phyloP scores from a whole-genome alignment of 306 rosid species.

The Notholithocarpus densiflorus region DNA sequence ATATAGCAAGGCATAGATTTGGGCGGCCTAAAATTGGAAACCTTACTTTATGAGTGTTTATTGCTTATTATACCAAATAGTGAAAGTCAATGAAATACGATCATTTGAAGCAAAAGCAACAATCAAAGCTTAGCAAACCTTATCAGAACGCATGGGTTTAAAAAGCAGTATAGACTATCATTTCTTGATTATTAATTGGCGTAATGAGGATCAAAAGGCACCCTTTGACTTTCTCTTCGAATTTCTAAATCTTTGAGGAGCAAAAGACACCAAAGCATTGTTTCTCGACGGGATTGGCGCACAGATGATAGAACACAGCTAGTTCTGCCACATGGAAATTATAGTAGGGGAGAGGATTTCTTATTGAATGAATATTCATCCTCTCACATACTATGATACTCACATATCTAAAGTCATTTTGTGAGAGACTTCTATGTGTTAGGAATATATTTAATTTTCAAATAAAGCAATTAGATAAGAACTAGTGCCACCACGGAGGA shows the following conservation, averaged over 20 bases:
- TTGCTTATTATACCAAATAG: not conserved
- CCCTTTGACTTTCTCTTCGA: not conserved
- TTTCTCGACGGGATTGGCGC: no score
- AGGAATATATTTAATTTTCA: no score
- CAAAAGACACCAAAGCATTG: not conserved
- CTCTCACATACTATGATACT: no score
- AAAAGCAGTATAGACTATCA: not conserved
- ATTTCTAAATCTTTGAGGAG: not conserved
- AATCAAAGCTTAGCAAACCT: not conserved
- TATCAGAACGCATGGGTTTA: not conserved
- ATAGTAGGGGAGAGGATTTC: no score
- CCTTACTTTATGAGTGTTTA: not conserved
- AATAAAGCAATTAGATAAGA: no score
- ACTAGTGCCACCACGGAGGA: no score
- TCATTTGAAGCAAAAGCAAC: constrained; percentile 9
- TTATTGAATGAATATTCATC: no score
- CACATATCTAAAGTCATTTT: no score
- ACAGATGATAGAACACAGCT: no score
- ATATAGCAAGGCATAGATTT: constrained; percentile 18
- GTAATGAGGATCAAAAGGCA: not conserved
- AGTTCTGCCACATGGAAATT: no score
- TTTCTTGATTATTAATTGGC: not conserved
- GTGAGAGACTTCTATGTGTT: no score
- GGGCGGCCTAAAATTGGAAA: not conserved
- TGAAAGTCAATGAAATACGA: not conserved